Base-by-base conservation (phyloP, 805 yeast species). In the Hanseniaspora opuntiae region DNA sequence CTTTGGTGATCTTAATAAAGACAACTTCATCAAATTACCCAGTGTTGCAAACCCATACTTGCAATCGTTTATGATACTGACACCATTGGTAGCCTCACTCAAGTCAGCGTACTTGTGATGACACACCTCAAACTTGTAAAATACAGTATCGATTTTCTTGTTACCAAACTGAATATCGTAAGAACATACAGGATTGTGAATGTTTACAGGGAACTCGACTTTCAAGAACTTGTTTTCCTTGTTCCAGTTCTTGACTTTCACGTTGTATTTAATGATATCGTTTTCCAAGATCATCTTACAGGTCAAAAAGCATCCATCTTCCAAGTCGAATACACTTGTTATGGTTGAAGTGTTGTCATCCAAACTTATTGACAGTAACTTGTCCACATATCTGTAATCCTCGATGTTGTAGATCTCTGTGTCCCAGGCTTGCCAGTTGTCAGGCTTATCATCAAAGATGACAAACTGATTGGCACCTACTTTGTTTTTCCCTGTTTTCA, bases 381-480 rank as follows among this genome's bases (percentile, higher is more conserved):
- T 58, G 4, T 62, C 60, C 28, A 82, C 65, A 58, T 79, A 78
- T 53, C 70, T 71, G 63, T 75, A 79, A 62, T 83, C 87, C 60
- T 83, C 86, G 55, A 86, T 75, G 0, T 96, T 85, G 63, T 78
- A 93, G 55, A 88, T 74, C 64, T 90, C 98, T 0, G 97, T 90
- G 65, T 90, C 98, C 98, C 98, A 90, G 1, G 97, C 97, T 45
- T 87, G 96, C 81, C 81, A 90, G 54, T 76, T 82, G 62, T 86
- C 71, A 10, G 98, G 98, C 57, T 86, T 84, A 65, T 93, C 98
- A 58, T 89, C 89, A 61, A 84, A 84, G 55, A 93, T 63, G 1
- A 87, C 79, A 58, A 79, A 80, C 65, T 85, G 95, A 61, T 88
- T 87, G 17, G 89, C 96, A 39, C 86, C 87, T 17, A 68, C 60